Evolutionary conservation across 768 basidiomycete species (phyloP).

Genomic region (Sistotremastrum suecicum): DNA sequence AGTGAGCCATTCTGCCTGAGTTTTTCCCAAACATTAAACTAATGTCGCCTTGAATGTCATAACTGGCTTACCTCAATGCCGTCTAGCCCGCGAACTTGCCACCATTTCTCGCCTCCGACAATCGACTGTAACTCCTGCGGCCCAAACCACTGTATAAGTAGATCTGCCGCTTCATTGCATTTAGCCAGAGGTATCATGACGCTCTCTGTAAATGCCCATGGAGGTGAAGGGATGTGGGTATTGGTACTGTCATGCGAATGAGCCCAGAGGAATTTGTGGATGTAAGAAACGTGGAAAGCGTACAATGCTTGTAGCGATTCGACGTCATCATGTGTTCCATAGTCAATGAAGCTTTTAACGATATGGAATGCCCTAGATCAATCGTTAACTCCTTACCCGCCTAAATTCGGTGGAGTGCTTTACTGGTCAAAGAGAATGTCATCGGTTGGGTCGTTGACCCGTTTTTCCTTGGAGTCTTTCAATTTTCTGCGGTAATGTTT

Average conservation of each 20-base stretch:
- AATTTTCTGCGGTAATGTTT: constrained; percentile 32
- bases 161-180: constrained; percentile 60
- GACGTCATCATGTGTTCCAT: constrained; percentile 50
- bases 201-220: constrained; percentile 64
- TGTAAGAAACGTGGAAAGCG: constrained; percentile 7
- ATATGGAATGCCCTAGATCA: constrained; percentile 46
- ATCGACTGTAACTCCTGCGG: constrained; percentile 63
- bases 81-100: constrained; percentile 80
- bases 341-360: constrained; percentile 56
- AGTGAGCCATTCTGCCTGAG: too few relatives aligned
- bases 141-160: constrained; percentile 67
- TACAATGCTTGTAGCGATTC: constrained; percentile 61
- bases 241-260: constrained; percentile 34
- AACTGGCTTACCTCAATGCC: constrained; percentile 44
- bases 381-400: not conserved
- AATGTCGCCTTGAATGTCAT: too few relatives aligned
- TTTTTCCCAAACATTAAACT: too few relatives aligned
- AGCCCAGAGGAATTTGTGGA: not conserved
- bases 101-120: constrained; percentile 91
- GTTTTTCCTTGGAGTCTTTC: constrained; percentile 19
- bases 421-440: constrained; percentile 63
- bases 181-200: constrained; percentile 58
- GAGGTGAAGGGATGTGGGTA: constrained; percentile 70
- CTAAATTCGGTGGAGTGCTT: constrained; percentile 7
- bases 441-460: constrained; percentile 29